A percentile compares a stretch with the other conserved stretches of the same genome.
phyloP scores from a whole-genome alignment of 164 flowering plant genomes.

The Magnolia sinica region DNA sequence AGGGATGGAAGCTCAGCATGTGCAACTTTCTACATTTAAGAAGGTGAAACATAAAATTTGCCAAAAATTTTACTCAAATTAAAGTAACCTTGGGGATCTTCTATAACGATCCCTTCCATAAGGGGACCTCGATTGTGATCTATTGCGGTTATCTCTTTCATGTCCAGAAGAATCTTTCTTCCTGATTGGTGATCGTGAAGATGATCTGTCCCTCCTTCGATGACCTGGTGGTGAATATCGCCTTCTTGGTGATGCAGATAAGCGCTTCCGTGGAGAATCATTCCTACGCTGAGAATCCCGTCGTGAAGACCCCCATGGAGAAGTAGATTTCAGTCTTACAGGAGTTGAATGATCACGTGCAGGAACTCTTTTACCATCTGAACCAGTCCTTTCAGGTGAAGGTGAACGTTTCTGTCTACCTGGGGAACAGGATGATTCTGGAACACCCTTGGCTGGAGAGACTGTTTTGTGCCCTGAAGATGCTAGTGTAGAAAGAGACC shows the following conservation, averaged over 20 bases:
- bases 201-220: constrained; percentile 20
- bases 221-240: constrained; percentile 16
- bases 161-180: constrained; percentile 23
- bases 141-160: constrained; percentile 22
- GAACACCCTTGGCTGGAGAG: constrained; percentile 13
- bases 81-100: constrained; percentile 33
- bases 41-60: background rate
- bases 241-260: constrained; percentile 21
- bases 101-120: constrained; percentile 20
- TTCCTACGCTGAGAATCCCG: constrained; percentile 16
- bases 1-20: background rate
- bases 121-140: constrained; percentile 39
- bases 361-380: constrained; percentile 9
- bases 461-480: constrained; percentile 5
- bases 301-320: constrained; percentile 21
- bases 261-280: constrained; percentile 17
- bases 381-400: constrained; percentile 16
- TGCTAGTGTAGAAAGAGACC: constrained; percentile 8
- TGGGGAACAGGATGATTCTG: constrained; percentile 14
- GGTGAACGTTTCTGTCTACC: constrained; percentile 16
- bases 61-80: background rate
- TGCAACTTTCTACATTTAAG: background rate
- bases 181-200: constrained; percentile 26
- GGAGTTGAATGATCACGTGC: constrained; percentile 6
- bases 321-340: constrained; percentile 14